phyloP scores from a whole-genome alignment of 352 stramenopile genomes.

The Achlya hypogyna region DNA sequence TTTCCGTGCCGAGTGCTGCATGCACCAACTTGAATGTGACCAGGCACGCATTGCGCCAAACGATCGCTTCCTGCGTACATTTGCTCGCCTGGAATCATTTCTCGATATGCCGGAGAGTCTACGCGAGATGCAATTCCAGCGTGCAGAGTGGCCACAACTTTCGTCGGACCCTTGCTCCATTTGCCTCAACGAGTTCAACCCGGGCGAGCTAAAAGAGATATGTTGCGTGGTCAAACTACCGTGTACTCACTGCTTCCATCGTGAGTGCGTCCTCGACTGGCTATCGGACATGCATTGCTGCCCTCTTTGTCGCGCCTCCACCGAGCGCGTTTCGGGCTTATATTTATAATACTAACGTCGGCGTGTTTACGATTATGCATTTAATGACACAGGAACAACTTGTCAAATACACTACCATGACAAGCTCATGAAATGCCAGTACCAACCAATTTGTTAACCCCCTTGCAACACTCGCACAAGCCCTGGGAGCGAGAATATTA shows the following conservation, averaged over 20 bases:
- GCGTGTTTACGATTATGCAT: not conserved
- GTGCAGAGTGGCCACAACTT: no score
- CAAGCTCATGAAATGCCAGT: no score
- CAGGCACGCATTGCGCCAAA: not conserved
- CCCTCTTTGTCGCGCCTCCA: not conserved
- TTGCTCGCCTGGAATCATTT: not conserved
- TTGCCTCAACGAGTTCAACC: not conserved
- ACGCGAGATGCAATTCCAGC: not conserved
- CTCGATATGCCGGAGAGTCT: not conserved
- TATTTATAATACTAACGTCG: not conserved
- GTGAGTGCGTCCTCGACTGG: constrained; percentile 13
- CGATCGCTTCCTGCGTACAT: not conserved
- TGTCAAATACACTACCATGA: no score
- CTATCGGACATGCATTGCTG: constrained; percentile 2
- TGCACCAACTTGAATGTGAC: not conserved
- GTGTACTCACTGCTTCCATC: constrained; percentile 3
- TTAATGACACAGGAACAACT: no score
- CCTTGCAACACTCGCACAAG: no score
- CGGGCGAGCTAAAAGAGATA: not conserved
- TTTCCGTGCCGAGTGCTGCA: not conserved
- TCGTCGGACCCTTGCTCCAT: not conserved
- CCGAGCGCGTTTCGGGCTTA: not conserved
- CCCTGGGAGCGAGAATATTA: no score
- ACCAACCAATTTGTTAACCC: no score
- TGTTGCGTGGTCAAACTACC: not conserved